Evolutionary conservation across 768 basidiomycete genomes (phyloP).

Genomic region (Suillus subalutaceus): DNA sequence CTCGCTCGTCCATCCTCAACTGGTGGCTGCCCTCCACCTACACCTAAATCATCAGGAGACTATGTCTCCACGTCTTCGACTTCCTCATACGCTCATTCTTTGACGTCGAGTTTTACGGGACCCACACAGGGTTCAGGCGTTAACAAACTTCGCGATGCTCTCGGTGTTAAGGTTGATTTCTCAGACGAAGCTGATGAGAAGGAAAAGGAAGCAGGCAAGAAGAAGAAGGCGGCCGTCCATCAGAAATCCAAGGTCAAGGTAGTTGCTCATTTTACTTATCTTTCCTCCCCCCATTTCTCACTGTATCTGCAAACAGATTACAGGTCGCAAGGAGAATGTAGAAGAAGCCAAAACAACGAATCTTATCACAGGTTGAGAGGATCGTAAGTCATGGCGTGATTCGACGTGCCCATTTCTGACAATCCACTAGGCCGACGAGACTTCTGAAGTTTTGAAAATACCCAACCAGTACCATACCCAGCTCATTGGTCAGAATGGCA

Average conservation of each 20-base stretch:
- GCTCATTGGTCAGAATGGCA: conserved; percentile 91
- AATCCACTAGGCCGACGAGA: conserved; percentile 84
- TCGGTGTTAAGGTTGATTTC: conserved; percentile 93
- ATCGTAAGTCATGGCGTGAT: conserved; percentile 52
- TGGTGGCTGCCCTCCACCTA: too few relatives aligned
- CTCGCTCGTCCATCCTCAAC: too few relatives aligned
- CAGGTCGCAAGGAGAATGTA: conserved; percentile 93
- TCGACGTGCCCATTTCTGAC: conserved; percentile 15
- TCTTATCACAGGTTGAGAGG: conserved; percentile 82
- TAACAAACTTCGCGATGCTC: conserved; percentile 88
- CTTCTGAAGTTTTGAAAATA: conserved; percentile 85
- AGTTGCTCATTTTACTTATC: conserved; percentile 18
- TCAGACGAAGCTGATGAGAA: conserved; percentile 78
- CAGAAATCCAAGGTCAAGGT: conserved; percentile 82
- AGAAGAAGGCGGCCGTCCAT: conserved; percentile 65
- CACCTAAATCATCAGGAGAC: too few relatives aligned
- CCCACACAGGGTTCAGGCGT: conserved; percentile 76
- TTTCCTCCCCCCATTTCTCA: conserved; percentile 5
- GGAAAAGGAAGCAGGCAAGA: conserved; percentile 64
- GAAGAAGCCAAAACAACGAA: conserved; percentile 94
- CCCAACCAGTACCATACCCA: conserved; percentile 87
- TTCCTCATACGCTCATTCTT: too few relatives aligned
- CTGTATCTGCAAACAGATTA: conserved; percentile 55
- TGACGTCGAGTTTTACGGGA: too few relatives aligned
- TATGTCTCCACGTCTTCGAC: too few relatives aligned